Base-by-base conservation (phyloP, 2,329 filamentous ascomycete genomes). In the Trichoderma harzianum region DNA sequence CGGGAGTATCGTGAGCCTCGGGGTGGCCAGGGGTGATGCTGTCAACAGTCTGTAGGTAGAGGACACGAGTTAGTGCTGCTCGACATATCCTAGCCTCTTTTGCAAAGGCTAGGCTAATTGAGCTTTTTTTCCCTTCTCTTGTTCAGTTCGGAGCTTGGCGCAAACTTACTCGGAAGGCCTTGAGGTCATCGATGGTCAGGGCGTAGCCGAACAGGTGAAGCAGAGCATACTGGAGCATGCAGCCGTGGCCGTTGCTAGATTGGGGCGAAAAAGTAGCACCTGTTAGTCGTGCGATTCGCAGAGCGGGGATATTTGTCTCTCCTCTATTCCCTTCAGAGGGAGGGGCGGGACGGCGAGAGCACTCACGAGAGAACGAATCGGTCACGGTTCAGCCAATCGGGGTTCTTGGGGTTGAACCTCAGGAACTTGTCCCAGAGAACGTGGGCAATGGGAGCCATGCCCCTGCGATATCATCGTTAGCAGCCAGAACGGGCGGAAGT, bases 381-480 rank as follows among this genome's bases (percentile, higher is more conserved):
- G 86, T 99, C 96, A 81, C 96, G 92, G 90, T 98, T 98, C 79
- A 96, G 80, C 95, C 95, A 99, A 76, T 94, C 88, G 78, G 96
- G 93, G 90, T 97, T 98, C 92, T 98, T 97, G 80, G 96, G 96
- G 92, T 98, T 99, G 90, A 98, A 99, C 83, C 86, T 97, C 94
- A 99, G 94, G 89, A 98, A 97, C 85, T 96, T 97, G 90, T 97
- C 97, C 88, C 93, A 99, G 76, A 99, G 90, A 80, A 98, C 94
- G 89, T 98, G 96, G 84, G 96, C 92, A 80, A 95, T 91, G 74
- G 96, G 95, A 80, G 96, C 96, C 93, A 98, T 90, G 82, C 89
- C 89, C 89, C 89, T 91, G 74, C 21, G 34, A 18, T 75, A 65
- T 78, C 58, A 39, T 5, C 11, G 53, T 61, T 47, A 51, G 70